phyloP scores from a whole-genome alignment of 1,284 basidiomycete species.

The Heterobasidion annosum region DNA sequence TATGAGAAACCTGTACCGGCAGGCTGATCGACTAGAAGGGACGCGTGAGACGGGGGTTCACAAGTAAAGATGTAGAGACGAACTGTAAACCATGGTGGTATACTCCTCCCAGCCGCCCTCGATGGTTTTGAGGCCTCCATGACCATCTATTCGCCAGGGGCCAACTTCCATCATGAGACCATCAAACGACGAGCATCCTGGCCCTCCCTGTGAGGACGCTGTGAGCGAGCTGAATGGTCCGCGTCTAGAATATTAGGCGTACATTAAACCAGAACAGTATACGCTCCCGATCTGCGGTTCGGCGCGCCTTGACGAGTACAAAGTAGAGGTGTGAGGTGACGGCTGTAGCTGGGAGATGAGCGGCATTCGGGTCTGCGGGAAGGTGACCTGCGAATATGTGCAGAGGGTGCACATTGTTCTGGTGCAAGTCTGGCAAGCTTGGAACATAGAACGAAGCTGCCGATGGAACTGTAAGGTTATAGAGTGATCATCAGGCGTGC shows the following conservation, averaged over 20 bases:
- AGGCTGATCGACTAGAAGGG: slow-evolving; percentile 81
- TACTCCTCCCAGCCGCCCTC: slow-evolving; percentile 99
- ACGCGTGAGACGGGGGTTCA: background rate
- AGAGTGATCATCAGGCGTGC: background rate
- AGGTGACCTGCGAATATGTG: slow-evolving; percentile 79
- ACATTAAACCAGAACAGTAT: slow-evolving; percentile 97
- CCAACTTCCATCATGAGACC: slow-evolving; percentile 98
- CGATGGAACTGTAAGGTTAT: slow-evolving; percentile 43
- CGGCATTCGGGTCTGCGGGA: slow-evolving; percentile 65
- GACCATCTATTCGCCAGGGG: slow-evolving; percentile 78
- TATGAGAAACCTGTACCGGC: slow-evolving; percentile 94
- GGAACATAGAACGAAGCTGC: slow-evolving; percentile 83
- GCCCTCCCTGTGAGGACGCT: slow-evolving; percentile 60
- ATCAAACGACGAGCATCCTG: slow-evolving; percentile 96
- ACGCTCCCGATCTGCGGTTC: slow-evolving; percentile 80
- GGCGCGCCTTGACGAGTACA: slow-evolving; percentile 82
- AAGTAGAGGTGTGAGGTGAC: slow-evolving; percentile 83
- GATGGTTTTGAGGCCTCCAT: slow-evolving; percentile 70
- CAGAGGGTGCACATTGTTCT: slow-evolving; percentile 62
- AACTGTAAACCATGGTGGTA: slow-evolving; percentile 90
- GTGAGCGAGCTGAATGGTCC: no score
- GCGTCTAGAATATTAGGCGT: slow-evolving; percentile 15
- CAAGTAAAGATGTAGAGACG: slow-evolving; percentile 18
- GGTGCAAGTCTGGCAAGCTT: slow-evolving; percentile 66
- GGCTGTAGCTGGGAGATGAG: slow-evolving; percentile 37